Conservation (phyloP, 768 basidiomycete genomes). For the Boletus reticulatus region DNA sequence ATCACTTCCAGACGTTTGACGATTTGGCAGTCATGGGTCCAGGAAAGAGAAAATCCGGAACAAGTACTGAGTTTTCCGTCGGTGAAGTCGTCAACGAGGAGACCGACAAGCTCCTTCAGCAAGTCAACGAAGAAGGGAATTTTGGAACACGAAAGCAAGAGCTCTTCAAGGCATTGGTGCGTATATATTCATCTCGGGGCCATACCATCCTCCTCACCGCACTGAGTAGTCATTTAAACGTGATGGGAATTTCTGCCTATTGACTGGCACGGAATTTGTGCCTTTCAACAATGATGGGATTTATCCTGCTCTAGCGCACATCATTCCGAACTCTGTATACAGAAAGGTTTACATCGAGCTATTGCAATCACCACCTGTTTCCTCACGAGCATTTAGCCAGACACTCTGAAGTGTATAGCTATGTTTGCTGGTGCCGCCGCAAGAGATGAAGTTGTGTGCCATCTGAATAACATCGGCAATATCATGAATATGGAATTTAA, state of each 20-base stretch:
- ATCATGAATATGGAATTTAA: not conserved
- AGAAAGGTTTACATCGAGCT: not conserved
- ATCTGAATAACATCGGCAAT: not conserved
- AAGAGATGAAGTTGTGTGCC: not conserved
- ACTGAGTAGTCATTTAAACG: not conserved
- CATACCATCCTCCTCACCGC: not conserved
- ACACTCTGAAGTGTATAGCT: not conserved
- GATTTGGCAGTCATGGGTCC: not conserved
- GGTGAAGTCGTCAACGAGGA: not conserved
- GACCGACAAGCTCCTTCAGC: conserved; percentile 1
- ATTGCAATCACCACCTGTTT: not conserved
- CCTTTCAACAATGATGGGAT: not conserved
- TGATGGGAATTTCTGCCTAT: not conserved
- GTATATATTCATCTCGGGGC: not conserved
- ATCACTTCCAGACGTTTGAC: not conserved
- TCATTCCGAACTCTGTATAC: not conserved
- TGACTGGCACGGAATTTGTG: not conserved
- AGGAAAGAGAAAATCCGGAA: not conserved
- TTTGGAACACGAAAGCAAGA: not conserved
- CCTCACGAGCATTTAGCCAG: not conserved
- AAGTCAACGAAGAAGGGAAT: not conserved
- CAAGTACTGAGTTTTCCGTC: not conserved
- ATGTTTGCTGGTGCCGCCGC: not conserved
- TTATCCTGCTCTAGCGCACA: not conserved
- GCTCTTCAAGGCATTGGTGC: conserved; percentile 3